Evolutionary conservation across 306 rosid genomes (phyloP), one percentile per base, ranked within the genome.

Genomic region (Medicago lupulina): DNA sequence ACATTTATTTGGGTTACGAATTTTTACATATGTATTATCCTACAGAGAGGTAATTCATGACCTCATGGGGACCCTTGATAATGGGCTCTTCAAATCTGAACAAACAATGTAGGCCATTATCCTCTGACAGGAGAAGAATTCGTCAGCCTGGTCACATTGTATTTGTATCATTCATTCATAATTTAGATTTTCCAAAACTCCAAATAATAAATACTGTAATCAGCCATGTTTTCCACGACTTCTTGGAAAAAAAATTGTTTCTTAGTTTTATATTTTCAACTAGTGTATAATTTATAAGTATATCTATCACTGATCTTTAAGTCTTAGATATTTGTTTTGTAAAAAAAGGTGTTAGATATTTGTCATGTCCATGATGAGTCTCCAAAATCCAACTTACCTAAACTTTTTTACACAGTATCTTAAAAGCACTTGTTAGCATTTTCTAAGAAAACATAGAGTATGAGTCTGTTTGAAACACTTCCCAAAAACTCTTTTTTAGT

Each of bases 71-170:
- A 61, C 67, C 31, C 13, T 14, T 28, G 67, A 61, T 15, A 61
- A 31, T 7, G 67, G 16, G 40, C 40, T 6, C 40, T 25, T 59
- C 40, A 25, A 25, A 57, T 57, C 9, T 57, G 15, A 57, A 21
- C 34, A 57, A 57, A 19, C 36, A 57, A 57, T 14, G 15, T 57
- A 6, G 17, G 38, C 17, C 36, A 25, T 59, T 59, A 2, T 58
- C 38, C 16, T 58, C 38, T 58, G 64, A 58, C 64, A 58, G 12
- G 64, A 58, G 38, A 58, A 58, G 17, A 21, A 55, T 19, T 55
- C 31, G 31, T 55, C 62, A 55, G 62, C 62, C 28, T 55, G 34
- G 3, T 55, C 62, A 55, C 15, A 55, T 18, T 55, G 62, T 2
- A 28, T n/a, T 18, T 55, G 62, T 55, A 18, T 9, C 15, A 4